Percentiles rank a stretch among this genome's conserved stretches.
These are phyloP conservation scores for Trichophyton rubrum DNA, from an alignment of 2,329 filamentous ascomycete genomes.

Conservation along the genomic window DNA sequence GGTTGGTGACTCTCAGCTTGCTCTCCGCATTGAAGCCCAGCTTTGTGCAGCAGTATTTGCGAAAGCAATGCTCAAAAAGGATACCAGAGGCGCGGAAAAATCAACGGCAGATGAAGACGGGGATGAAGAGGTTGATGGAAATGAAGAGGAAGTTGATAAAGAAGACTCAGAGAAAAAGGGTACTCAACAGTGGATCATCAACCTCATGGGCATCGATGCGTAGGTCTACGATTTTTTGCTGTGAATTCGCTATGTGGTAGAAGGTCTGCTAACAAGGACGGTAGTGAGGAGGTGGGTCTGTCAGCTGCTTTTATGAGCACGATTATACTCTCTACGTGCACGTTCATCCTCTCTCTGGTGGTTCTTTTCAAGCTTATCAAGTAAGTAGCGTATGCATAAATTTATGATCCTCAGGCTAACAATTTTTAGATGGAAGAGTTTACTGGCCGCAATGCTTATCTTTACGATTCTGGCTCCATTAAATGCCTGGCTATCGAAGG, in stretches of 20 bases:
- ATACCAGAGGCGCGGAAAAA: not conserved
- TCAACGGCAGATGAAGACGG: not conserved
- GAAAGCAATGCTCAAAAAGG: slow-evolving; percentile 3
- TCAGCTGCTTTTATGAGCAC: not conserved
- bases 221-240: not conserved
- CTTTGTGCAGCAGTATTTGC: slow-evolving; percentile 3
- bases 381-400: not conserved
- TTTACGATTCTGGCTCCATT: not conserved
- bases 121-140: not conserved
- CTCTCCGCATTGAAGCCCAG: slow-evolving; percentile 3
- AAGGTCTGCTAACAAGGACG: not conserved
- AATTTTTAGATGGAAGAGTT: not conserved
- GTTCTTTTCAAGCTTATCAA: not conserved
- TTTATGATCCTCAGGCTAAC: not conserved
- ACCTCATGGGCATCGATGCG: slow-evolving; percentile 3
- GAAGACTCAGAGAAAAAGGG: not conserved
- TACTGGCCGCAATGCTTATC: not conserved
- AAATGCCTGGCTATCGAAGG: not conserved
- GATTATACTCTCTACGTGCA: slow-evolving; percentile 1
- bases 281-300: not conserved
- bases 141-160: not conserved
- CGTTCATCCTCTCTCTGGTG: not conserved
- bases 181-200: slow-evolving; percentile 4
- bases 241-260: not conserved
- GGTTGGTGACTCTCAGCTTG: not conserved